These are phyloP conservation scores for Maudiozyma serrabonitensis DNA, from an alignment of 805 yeast genomes.

Conservation along the genomic window DNA sequence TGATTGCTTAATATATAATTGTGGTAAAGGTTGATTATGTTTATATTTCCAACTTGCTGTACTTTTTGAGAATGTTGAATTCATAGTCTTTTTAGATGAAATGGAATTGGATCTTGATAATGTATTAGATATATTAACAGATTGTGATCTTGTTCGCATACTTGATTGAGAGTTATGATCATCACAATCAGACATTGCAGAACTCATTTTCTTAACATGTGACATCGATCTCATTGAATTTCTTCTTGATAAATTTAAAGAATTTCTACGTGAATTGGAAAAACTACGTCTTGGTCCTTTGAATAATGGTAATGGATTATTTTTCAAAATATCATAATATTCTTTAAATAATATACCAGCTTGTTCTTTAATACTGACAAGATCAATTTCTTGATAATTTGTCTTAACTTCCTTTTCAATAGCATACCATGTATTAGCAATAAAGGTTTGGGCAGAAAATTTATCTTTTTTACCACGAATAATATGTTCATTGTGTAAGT, in stretches of 20 bases:
- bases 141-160: neutral
- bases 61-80: constrained; percentile 4
- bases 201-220: neutral
- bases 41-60: constrained; percentile 22
- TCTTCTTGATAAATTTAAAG: neutral
- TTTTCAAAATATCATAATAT: constrained; percentile 18
- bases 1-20: constrained; percentile 17
- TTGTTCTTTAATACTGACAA: constrained; percentile 4
- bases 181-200: neutral
- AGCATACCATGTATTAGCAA: constrained; percentile 42
- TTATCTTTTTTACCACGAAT: constrained; percentile 26
- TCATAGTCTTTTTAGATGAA: constrained; percentile 4
- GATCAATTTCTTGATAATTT: constrained; percentile 1
- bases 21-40: constrained; percentile 16
- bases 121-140: neutral
- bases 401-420: constrained; percentile 24
- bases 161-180: neutral
- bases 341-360: constrained; percentile 13
- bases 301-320: constrained; percentile 18
- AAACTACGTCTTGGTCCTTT: neutral
- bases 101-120: constrained; percentile 1
- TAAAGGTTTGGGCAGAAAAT: constrained; percentile 36
- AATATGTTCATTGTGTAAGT: constrained; percentile 47
- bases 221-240: neutral
- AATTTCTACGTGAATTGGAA: neutral